phyloP scores from a whole-genome alignment of 257 asterid genomes.

The Orobanche coerulescens region DNA sequence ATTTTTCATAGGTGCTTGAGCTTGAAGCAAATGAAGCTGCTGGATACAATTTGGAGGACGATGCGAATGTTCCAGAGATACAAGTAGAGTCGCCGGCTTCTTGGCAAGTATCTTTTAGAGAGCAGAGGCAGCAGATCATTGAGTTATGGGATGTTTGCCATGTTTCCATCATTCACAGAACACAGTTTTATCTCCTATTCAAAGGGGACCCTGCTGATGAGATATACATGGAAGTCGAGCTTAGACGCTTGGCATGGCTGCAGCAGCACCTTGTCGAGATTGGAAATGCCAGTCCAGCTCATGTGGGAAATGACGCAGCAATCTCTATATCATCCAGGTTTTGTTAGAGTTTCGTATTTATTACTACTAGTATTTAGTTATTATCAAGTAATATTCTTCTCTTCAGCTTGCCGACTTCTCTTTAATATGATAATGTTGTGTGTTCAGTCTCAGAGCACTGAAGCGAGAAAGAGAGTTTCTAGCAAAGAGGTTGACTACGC shows the following conservation, averaged over 20 bases:
- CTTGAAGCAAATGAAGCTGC: conserved; percentile 92
- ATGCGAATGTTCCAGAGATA: conserved; percentile 36
- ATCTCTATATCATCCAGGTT: conserved; percentile 82
- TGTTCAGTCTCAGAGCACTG: conserved; percentile 59
- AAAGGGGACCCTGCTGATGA: conserved; percentile 86
- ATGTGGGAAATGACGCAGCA: conserved; percentile 55
- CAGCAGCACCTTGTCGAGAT: conserved; percentile 73
- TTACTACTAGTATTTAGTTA: not conserved
- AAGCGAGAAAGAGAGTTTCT: conserved; percentile 85
- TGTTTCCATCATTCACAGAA: conserved; percentile 83
- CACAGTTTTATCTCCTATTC: conserved; percentile 80
- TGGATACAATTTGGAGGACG: conserved; percentile 67
- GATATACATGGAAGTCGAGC: conserved; percentile 90
- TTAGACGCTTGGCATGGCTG: conserved; percentile 83
- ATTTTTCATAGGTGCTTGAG: conserved; percentile 65
- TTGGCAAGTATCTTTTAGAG: conserved; percentile 59
- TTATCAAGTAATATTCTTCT: too few species aligned
- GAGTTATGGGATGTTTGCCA: conserved; percentile 86
- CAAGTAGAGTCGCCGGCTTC: conserved; percentile 74
- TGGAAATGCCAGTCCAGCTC: conserved; percentile 79
- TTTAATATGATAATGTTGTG: not conserved
- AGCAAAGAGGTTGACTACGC: conserved; percentile 65
- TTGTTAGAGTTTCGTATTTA: not conserved
- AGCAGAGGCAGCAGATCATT: conserved; percentile 76
- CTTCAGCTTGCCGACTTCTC: not conserved